Percentiles rank a stretch among this genome's conserved stretches.
Conservation (phyloP, 148 eudicot genomes). For the Persicaria maculosa region DNA sequence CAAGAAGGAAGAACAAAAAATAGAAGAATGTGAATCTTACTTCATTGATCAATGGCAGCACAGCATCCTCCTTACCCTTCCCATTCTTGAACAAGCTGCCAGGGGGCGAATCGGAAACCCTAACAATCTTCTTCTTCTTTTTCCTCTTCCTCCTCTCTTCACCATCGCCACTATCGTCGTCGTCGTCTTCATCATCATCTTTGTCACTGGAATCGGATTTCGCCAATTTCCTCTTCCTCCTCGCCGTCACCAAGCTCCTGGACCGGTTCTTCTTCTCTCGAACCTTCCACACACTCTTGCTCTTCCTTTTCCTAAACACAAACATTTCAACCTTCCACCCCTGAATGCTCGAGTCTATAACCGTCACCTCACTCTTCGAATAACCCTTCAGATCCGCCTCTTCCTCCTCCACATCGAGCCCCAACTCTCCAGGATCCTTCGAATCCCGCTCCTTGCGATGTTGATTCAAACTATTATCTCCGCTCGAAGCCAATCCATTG, state of each 20-base stretch:
- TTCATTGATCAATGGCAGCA: constrained; percentile 5
- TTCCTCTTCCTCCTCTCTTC: not conserved
- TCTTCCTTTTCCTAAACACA: constrained; percentile 42
- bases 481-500: constrained; percentile 21
- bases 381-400: constrained; percentile 37
- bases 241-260: constrained; percentile 1
- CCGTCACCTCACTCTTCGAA: constrained; percentile 67
- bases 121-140: constrained; percentile 9
- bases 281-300: constrained; percentile 78
- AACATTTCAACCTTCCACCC: constrained; percentile 64
- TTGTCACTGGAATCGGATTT: not conserved
- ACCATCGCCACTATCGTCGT: not conserved
- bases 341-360: constrained; percentile 63
- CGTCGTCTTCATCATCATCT: constrained; percentile 5
- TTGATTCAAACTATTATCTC: constrained; percentile 31
- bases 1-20: no score
- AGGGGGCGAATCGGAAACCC: constrained; percentile 6
- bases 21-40: not conserved
- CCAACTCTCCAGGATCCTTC: constrained; percentile 11
- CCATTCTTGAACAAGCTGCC: not conserved
- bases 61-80: constrained; percentile 4
- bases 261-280: constrained; percentile 51
- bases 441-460: constrained; percentile 8
- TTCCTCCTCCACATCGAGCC: constrained; percentile 27
- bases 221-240: constrained; percentile 36